Conservation (phyloP, 2,329 filamentous ascomycete genomes). For the Magnaporthales sp. region DNA sequence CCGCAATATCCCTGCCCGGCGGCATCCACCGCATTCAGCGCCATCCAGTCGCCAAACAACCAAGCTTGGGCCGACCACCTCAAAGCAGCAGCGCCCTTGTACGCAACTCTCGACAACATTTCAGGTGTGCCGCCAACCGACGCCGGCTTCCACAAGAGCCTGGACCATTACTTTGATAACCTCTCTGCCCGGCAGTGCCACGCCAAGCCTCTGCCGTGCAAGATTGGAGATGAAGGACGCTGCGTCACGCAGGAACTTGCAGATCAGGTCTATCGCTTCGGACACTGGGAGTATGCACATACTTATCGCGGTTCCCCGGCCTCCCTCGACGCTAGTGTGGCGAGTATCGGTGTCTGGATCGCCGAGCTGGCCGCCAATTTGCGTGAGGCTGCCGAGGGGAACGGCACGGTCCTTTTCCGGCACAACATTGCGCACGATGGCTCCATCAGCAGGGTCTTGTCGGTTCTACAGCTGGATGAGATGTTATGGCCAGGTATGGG, state of each 20-base stretch:
- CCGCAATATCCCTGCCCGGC: conserved; percentile 60
- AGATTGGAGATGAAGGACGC: conserved; percentile 34
- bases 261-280: conserved; percentile 64
- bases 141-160: conserved; percentile 57
- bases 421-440: conserved; percentile 82
- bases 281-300: conserved; percentile 73
- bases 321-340: conserved; percentile 53
- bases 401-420: conserved; percentile 35
- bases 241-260: conserved; percentile 58
- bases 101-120: conserved; percentile 52
- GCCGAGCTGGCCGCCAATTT: conserved; percentile 63
- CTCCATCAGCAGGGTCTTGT: conserved; percentile 56
- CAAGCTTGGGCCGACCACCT: conserved; percentile 57
- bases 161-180: conserved; percentile 83
- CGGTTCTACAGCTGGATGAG: conserved; percentile 59
- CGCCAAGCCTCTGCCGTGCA: conserved; percentile 62
- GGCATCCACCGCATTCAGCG: conserved; percentile 23
- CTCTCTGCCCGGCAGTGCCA: conserved; percentile 74
- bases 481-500: conserved; percentile 89
- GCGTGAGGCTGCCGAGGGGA: conserved; percentile 32
- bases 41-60: conserved; percentile 23
- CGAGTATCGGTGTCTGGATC: conserved; percentile 63
- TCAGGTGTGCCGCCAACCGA: conserved; percentile 53
- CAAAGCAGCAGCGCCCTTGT: conserved; percentile 43
- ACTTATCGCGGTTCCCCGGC: conserved; percentile 60